Evolutionary conservation across 768 basidiomycete genomes (phyloP).

Genomic region (Mycena metata): DNA sequence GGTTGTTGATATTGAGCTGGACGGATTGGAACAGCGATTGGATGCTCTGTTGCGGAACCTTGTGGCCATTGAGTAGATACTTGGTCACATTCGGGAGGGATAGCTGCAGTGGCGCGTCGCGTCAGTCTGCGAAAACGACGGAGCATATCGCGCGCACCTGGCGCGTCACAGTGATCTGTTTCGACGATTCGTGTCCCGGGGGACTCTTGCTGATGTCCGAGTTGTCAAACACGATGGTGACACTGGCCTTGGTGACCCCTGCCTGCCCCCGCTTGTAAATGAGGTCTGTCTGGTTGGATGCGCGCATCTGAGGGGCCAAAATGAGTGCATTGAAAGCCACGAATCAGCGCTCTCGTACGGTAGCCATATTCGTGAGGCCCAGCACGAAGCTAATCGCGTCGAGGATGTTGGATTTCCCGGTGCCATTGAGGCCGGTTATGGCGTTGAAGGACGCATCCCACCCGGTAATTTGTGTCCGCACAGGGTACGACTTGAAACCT

Average conservation of each 20-base stretch:
- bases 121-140: neutral
- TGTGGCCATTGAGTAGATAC: constrained; percentile 97
- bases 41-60: constrained; percentile 84
- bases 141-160: constrained; percentile 68
- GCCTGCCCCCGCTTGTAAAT: constrained; percentile 99
- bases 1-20: constrained; percentile 99
- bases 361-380: constrained; percentile 97
- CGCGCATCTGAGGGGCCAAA: constrained; percentile 77
- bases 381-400: constrained; percentile 99
- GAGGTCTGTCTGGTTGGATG: constrained; percentile 95
- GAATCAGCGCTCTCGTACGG: constrained; percentile 59
- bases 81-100: constrained; percentile 94
- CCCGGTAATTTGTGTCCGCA: constrained; percentile 93
- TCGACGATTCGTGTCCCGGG: constrained; percentile 79
- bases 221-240: constrained; percentile 99
- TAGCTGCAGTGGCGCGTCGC: constrained; percentile 65
- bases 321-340: constrained; percentile 30
- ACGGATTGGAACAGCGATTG: constrained; percentile 97
- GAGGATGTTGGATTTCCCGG: constrained; percentile 98
- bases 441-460: constrained; percentile 99
- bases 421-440: constrained; percentile 95
- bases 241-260: constrained; percentile 95
- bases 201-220: constrained; percentile 90
- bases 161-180: constrained; percentile 96
- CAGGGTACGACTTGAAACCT: constrained; percentile 99